Evolutionary conservation across 768 basidiomycete genomes (phyloP).

Genomic region (Pisolithus albus): DNA sequence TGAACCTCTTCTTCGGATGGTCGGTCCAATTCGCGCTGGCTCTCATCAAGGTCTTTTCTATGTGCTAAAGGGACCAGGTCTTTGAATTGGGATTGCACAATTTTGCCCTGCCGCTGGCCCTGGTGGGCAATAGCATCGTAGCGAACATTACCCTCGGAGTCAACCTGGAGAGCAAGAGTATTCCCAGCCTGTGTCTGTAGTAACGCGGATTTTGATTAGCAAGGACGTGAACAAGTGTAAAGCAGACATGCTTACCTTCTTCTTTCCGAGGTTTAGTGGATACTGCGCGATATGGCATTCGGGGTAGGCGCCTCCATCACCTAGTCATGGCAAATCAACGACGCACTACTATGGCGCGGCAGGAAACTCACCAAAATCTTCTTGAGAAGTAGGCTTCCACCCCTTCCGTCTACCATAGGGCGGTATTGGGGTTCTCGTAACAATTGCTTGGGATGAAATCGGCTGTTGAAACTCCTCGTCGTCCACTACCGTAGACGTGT

Average conservation of each 20-base stretch:
- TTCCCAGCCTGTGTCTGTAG: slow-evolving; percentile 81
- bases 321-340: slow-evolving; percentile 28
- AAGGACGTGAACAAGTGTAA: background rate
- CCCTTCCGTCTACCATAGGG: slow-evolving; percentile 79
- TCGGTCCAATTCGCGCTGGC: slow-evolving; percentile 73
- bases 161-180: slow-evolving; percentile 94
- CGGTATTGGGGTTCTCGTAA: slow-evolving; percentile 54
- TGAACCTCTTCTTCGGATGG: slow-evolving; percentile 92
- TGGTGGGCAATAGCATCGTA: slow-evolving; percentile 97
- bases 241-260: slow-evolving; percentile 58
- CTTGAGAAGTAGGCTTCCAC: slow-evolving; percentile 79
- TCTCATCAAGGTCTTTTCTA: slow-evolving; percentile 79
- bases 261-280: slow-evolving; percentile 89
- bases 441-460: slow-evolving; percentile 32
- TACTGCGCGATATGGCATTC: slow-evolving; percentile 98
- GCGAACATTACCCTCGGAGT: slow-evolving; percentile 91
- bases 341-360: slow-evolving; percentile 1
- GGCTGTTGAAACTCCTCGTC: slow-evolving; percentile 47
- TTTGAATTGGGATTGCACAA: slow-evolving; percentile 93
- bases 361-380: slow-evolving; percentile 68
- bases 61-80: slow-evolving; percentile 91
- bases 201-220: background rate
- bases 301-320: slow-evolving; percentile 82
- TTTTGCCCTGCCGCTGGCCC: slow-evolving; percentile 81
- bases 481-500: slow-evolving; percentile 47